phyloP scores from a whole-genome alignment of 2,329 filamentous ascomycete species.

The Monilinia aucupariae region DNA sequence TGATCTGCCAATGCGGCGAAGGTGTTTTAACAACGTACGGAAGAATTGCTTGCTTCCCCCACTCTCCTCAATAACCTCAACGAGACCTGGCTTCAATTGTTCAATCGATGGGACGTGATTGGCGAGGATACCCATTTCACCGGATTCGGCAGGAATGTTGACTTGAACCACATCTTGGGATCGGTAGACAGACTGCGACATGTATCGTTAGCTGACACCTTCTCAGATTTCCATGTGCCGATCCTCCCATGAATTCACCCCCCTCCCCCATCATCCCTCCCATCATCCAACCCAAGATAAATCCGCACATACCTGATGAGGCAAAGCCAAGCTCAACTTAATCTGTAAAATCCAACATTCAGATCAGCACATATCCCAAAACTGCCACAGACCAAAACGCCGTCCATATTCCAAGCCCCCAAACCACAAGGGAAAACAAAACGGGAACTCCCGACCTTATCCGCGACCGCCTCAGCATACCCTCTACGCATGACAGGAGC shows the following conservation, averaged over 20 bases:
- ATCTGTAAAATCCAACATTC: constrained; percentile 48
- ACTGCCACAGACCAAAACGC: background rate
- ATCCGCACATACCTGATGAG: constrained; percentile 79
- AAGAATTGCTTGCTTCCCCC: constrained; percentile 94
- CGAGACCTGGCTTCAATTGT: constrained; percentile 93
- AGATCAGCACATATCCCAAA: constrained; percentile 24
- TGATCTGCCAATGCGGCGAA: background rate
- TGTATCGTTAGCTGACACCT: constrained; percentile 33
- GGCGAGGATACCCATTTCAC: constrained; percentile 98
- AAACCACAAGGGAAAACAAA: background rate
- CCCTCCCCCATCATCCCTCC: background rate
- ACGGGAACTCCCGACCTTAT: constrained; percentile 56
- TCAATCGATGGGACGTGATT: constrained; percentile 99
- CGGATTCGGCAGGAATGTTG: constrained; percentile 96
- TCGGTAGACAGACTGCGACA: constrained; percentile 62
- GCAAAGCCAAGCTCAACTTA: constrained; percentile 95
- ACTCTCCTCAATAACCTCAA: constrained; percentile 93
- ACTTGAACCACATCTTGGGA: constrained; percentile 78
- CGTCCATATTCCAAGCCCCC: background rate
- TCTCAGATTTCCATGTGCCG: background rate
- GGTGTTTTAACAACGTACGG: constrained; percentile 56
- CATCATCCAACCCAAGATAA: constrained; percentile 1
- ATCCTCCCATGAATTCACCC: background rate
- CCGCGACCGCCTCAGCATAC: constrained; percentile 81
- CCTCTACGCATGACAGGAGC: constrained; percentile 76